These are phyloP conservation scores for Chrysophaeum taylorii DNA, from an alignment of 352 stramenopile genomes.

Conservation along the genomic window DNA sequence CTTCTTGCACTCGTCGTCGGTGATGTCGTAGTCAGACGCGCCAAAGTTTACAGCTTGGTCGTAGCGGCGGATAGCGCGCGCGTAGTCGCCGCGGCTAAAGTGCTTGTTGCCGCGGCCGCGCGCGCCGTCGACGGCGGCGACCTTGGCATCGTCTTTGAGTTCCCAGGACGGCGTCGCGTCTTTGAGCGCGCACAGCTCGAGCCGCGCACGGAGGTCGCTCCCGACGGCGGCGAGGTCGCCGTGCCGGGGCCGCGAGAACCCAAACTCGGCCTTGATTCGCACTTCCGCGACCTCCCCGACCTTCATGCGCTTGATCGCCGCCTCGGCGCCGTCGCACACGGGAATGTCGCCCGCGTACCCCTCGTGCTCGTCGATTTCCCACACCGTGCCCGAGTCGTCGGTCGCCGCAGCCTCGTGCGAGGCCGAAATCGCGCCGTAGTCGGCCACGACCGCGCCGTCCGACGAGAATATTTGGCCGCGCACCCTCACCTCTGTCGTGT, in stretches of 20 bases:
- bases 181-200: neutral
- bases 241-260: too few relatives aligned
- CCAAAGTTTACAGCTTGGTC: neutral
- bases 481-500: neutral
- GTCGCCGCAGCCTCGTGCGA: too few relatives aligned
- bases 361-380: neutral
- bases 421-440: neutral
- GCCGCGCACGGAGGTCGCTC: neutral
- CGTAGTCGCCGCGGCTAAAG: neutral
- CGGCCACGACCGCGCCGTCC: neutral
- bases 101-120: neutral
- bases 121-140: neutral
- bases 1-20: conserved; percentile 43
- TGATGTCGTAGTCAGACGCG: conserved; percentile 38
- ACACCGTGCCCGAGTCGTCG: neutral
- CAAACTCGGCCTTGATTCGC: neutral
- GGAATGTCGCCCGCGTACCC: neutral
- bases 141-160: neutral
- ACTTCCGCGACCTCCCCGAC: neutral
- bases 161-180: neutral
- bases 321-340: neutral
- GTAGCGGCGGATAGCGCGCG: neutral
- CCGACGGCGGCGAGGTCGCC: neutral
- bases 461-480: too few relatives aligned
- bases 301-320: neutral